Conservation (phyloP, 257 asterid genomes). For the Solanum paucissectum region DNA sequence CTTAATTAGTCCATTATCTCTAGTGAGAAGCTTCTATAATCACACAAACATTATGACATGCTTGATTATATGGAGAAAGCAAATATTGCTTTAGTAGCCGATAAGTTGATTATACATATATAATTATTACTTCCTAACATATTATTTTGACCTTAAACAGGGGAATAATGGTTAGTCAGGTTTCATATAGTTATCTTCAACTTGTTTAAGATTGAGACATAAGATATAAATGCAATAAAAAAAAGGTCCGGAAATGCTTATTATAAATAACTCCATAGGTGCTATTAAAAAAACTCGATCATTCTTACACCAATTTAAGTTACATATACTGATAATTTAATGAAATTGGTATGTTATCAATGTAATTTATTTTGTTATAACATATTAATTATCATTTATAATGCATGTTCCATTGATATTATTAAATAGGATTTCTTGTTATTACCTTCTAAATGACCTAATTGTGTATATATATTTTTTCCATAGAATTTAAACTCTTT, state of each 20-base stretch:
- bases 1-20: too few relatives aligned
- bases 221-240: rapidly evolving
- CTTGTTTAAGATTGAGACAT: background rate
- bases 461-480: background rate
- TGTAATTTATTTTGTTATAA: background rate
- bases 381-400: background rate
- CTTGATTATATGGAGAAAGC: too few relatives aligned
- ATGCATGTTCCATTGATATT: background rate
- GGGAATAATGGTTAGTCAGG: rapidly evolving
- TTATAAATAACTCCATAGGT: background rate
- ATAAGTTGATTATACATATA: too few relatives aligned
- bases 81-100: too few relatives aligned
- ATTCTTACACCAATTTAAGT: background rate
- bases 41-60: too few relatives aligned
- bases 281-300: background rate
- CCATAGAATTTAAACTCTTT: background rate
- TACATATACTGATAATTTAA: background rate
- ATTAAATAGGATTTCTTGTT: background rate
- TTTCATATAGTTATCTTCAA: rapidly evolving
- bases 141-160: background rate
- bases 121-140: background rate
- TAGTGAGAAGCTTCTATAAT: too few relatives aligned
- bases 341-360: background rate
- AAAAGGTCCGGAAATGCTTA: background rate
- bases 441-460: background rate